A percentile compares a stretch with the other conserved stretches of the same genome.
These are phyloP conservation scores for Magnusiomyces fungicola DNA, from an alignment of 1,139 yeast genomes.

Conservation along the genomic window DNA sequence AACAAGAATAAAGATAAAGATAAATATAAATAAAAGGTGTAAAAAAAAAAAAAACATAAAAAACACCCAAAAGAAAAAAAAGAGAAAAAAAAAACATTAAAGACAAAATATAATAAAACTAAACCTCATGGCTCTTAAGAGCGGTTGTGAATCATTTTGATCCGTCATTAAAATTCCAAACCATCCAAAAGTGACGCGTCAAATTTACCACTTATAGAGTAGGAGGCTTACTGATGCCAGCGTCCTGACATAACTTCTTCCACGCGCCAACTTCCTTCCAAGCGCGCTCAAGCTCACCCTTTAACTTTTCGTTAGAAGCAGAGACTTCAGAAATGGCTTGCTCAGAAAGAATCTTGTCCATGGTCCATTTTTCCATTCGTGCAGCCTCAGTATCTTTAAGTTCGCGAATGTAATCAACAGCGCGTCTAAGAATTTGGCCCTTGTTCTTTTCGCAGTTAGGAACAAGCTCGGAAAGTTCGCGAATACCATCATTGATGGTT, in stretches of 20 bases:
- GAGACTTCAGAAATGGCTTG: slow-evolving; percentile 81
- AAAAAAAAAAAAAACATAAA: neutral
- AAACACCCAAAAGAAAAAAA: no score
- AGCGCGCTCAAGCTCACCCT: slow-evolving; percentile 78
- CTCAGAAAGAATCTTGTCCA: slow-evolving; percentile 84
- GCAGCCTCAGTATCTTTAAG: slow-evolving; percentile 82
- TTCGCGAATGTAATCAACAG: slow-evolving; percentile 83
- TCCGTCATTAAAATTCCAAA: no score
- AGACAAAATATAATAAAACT: neutral
- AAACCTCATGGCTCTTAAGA: no score
- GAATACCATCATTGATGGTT: slow-evolving; percentile 81
- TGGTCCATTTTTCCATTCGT: slow-evolving; percentile 87
- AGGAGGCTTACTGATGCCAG: slow-evolving; percentile 1
- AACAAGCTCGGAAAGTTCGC: slow-evolving; percentile 69
- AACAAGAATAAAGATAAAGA: neutral
- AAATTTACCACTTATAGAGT: neutral
- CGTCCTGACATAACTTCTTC: slow-evolving; percentile 35
- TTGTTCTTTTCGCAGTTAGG: slow-evolving; percentile 90
- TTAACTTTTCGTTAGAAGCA: slow-evolving; percentile 70
- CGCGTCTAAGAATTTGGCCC: slow-evolving; percentile 78
- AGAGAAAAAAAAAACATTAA: slow-evolving; percentile 1
- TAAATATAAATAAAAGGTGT: no score
- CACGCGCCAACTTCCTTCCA: slow-evolving; percentile 85
- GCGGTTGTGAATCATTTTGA: no score
- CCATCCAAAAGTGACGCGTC: neutral